Evolutionary conservation across 164 flowering plant genomes (phyloP).

Genomic region (Chimonanthus praecox): DNA sequence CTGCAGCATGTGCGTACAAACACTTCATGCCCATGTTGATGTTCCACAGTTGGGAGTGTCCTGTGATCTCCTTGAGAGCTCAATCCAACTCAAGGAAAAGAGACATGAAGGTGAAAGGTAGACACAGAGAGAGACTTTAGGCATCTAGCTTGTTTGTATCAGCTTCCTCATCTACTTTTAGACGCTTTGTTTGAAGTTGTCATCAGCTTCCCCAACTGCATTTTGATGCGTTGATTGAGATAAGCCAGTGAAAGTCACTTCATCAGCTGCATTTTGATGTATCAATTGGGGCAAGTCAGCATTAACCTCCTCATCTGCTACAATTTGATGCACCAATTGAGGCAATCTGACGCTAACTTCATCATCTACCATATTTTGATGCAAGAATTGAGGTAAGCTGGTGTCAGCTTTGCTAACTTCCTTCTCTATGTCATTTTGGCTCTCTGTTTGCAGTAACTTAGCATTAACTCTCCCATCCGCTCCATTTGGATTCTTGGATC

Average conservation of each 20-base stretch:
- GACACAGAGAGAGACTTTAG: background rate
- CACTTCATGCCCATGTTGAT: background rate
- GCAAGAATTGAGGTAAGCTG: background rate
- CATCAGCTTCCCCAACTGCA: background rate
- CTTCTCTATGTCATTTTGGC: constrained; percentile 4
- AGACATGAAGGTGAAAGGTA: background rate
- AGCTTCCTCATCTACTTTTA: background rate
- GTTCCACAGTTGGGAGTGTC: background rate
- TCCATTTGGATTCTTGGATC: constrained; percentile 22
- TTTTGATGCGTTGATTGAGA: background rate
- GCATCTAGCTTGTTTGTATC: background rate
- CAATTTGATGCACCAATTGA: background rate
- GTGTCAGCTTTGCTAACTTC: background rate
- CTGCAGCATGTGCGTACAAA: background rate
- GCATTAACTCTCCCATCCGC: constrained; percentile 7
- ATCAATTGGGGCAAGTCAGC: background rate
- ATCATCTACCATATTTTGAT: constrained; percentile 4
- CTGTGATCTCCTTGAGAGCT: background rate
- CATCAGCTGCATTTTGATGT: background rate
- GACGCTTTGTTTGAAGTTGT: background rate
- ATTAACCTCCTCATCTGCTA: constrained; percentile 4
- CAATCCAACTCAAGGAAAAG: background rate
- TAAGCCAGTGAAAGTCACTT: background rate
- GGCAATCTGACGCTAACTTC: background rate
- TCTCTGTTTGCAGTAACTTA: background rate